Percentiles rank a stretch among this genome's conserved stretches.
phyloP scores from a whole-genome alignment of 2,329 filamentous ascomycete genomes.

The Fusarium protoensiforme region DNA sequence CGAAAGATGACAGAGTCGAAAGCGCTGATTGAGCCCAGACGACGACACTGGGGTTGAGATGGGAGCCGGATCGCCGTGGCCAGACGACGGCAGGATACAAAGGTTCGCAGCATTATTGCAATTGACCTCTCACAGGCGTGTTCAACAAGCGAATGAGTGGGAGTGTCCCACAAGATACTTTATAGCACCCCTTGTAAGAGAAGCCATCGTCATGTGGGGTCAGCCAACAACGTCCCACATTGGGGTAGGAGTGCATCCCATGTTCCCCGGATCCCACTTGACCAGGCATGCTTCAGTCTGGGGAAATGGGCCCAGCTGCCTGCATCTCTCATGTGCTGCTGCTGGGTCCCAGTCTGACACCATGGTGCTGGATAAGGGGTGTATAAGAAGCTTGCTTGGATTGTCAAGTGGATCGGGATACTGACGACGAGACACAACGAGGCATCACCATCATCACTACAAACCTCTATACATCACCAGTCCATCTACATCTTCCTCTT shows the following conservation, averaged over 20 bases:
- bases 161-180: neutral
- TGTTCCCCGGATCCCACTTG: neutral
- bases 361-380: neutral
- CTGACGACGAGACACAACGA: neutral
- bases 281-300: neutral
- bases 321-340: neutral
- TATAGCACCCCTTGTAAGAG: neutral
- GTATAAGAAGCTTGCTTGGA: neutral
- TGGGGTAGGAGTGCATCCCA: neutral
- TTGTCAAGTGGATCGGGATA: neutral
- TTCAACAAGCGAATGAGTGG: neutral
- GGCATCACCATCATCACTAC: neutral
- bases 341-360: neutral
- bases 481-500: neutral
- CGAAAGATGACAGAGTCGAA: constrained; percentile 64
- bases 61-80: neutral
- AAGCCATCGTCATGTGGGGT: constrained; percentile 1
- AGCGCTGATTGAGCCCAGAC: constrained; percentile 5
- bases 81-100: neutral
- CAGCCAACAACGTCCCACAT: neutral
- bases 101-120: neutral
- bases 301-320: neutral
- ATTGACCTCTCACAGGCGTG: neutral
- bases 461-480: neutral
- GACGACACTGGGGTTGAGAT: neutral